phyloP scores from a whole-genome alignment of 257 asterid species.

The Scutellaria baicalensis region DNA sequence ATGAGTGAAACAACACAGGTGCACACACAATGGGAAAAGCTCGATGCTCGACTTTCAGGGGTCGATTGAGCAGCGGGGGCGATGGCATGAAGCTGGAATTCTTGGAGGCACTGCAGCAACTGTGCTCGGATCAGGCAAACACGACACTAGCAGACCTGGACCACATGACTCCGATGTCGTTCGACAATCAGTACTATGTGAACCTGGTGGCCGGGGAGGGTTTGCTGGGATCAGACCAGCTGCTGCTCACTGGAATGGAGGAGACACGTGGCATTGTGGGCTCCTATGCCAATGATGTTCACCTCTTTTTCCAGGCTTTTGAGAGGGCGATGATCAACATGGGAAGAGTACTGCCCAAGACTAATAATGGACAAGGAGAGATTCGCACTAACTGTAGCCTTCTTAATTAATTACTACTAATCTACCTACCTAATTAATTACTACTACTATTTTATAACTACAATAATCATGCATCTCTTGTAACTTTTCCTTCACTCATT shows the following conservation, averaged over 20 bases:
- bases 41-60: slow-evolving; percentile 58
- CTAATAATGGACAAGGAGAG: no score
- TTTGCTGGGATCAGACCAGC: slow-evolving; percentile 65
- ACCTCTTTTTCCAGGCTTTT: slow-evolving; percentile 43
- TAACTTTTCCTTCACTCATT: no score
- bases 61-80: slow-evolving; percentile 29
- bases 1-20: no score
- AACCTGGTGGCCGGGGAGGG: slow-evolving; percentile 72
- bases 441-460: no score
- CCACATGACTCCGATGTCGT: slow-evolving; percentile 38
- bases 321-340: slow-evolving; percentile 56
- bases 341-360: slow-evolving; percentile 43
- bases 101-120: slow-evolving; percentile 59
- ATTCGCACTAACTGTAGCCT: slow-evolving; percentile 59
- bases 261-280: slow-evolving; percentile 28
- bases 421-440: no score
- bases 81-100: slow-evolving; percentile 38
- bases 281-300: slow-evolving; percentile 32
- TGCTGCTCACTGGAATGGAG: slow-evolving; percentile 31
- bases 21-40: slow-evolving; percentile 92
- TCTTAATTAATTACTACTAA: slow-evolving; percentile 36
- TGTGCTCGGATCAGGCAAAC: slow-evolving; percentile 39
- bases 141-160: slow-evolving; percentile 69
- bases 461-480: no score
- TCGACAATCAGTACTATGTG: slow-evolving; percentile 68